Evolutionary conservation across 208 protist genomes (phyloP).

Genomic region (Crithidia expoeki): DNA sequence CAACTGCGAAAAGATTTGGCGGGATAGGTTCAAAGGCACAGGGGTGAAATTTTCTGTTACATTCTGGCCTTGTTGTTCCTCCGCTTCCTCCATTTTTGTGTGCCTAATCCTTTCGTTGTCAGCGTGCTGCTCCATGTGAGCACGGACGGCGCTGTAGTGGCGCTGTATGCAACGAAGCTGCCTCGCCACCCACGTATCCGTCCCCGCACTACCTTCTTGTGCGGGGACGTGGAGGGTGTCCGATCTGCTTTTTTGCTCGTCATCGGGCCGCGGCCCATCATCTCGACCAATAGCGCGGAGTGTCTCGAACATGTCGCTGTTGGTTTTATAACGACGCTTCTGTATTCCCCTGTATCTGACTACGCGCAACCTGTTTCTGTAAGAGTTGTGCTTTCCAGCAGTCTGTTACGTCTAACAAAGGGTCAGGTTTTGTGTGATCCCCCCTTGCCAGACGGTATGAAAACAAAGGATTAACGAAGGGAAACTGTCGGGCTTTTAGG

Average conservation of each 20-base stretch:
- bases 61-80: no score
- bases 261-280: neutral
- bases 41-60: neutral
- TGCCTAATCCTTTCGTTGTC: neutral
- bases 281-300: conserved; percentile 38
- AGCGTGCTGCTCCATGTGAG: neutral
- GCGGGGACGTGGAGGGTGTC: neutral
- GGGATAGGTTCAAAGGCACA: neutral
- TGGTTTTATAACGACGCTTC: neutral
- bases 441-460: no score
- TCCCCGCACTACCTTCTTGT: neutral
- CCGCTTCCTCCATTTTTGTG: neutral
- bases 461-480: no score
- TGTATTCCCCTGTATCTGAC: neutral
- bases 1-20: neutral
- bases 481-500: no score
- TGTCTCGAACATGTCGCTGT: conserved; percentile 35
- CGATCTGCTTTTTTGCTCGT: neutral
- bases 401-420: neutral
- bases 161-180: conserved; percentile 7
- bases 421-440: no score
- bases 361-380: neutral
- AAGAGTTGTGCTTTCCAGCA: neutral
- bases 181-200: conserved; percentile 2
- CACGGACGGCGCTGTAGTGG: conserved; percentile 5